These are phyloP conservation scores for Ammopiptanthus mongolicus DNA, from an alignment of 306 rosid species.

Conservation along the genomic window DNA sequence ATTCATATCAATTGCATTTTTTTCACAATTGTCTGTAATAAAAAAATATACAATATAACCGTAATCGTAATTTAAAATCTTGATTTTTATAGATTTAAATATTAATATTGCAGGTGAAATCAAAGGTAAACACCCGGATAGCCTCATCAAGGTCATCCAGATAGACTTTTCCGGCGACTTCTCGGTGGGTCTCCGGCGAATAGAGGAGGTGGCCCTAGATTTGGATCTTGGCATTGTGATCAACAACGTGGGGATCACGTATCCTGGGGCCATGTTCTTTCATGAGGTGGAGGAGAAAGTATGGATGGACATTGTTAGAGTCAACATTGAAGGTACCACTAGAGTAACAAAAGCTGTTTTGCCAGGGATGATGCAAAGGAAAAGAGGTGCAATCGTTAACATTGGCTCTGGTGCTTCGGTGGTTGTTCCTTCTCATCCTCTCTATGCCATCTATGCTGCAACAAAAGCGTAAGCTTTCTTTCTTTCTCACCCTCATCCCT, in stretches of 20 bases:
- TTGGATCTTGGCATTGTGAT: slow-evolving; percentile 50
- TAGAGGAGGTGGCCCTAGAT: slow-evolving; percentile 31
- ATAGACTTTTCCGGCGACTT: slow-evolving; percentile 51
- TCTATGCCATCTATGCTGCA: slow-evolving; percentile 69
- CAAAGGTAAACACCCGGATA: slow-evolving; percentile 19
- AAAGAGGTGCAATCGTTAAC: slow-evolving; percentile 65
- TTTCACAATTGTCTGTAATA: no score
- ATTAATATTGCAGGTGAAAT: slow-evolving; percentile 30
- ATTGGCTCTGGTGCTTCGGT: slow-evolving; percentile 69
- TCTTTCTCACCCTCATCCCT: no score
- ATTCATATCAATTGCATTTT: no score
- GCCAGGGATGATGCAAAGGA: slow-evolving; percentile 46
- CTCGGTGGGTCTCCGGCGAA: background rate
- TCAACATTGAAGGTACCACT: slow-evolving; percentile 60
- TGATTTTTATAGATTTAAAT: no score
- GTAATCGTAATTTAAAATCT: no score
- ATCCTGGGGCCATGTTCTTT: slow-evolving; percentile 52
- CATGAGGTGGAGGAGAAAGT: slow-evolving; percentile 55
- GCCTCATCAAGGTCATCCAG: slow-evolving; percentile 16
- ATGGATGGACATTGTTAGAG: slow-evolving; percentile 63
- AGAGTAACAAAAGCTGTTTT: slow-evolving; percentile 48
- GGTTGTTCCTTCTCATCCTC: slow-evolving; percentile 83
- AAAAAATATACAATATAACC: no score
- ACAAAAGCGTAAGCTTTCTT: slow-evolving; percentile 65
- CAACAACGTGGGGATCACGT: slow-evolving; percentile 67